Evolutionary conservation across 139 green algal genomes (phyloP).

Genomic region (Diplosphaera chodatii): DNA sequence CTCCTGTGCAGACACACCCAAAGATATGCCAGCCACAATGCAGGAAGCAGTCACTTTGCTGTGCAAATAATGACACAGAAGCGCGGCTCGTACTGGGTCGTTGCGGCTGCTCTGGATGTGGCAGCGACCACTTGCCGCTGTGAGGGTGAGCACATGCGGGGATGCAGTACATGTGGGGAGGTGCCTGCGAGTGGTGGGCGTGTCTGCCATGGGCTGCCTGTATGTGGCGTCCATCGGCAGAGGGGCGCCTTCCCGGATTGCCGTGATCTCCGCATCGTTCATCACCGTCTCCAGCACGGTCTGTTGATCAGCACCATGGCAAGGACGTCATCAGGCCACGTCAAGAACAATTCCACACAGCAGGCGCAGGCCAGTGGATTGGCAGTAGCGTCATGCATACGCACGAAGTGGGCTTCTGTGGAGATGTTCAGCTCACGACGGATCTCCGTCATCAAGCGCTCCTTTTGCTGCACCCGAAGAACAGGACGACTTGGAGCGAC

Average conservation of each 20-base stretch:
- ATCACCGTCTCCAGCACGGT: background rate
- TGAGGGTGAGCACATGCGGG: no score
- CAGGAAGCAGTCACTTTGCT: no score
- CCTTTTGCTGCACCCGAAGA: background rate
- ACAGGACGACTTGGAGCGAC: background rate
- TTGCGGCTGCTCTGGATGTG: no score
- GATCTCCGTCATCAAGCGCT: constrained; percentile 4
- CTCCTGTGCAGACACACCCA: background rate
- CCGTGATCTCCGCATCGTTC: background rate
- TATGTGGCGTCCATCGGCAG: background rate
- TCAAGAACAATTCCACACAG: no score
- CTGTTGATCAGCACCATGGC: no score
- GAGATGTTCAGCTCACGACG: constrained; percentile 1
- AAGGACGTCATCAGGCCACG: no score
- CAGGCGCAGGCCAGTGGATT: background rate
- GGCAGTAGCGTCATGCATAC: no score
- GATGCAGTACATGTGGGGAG: no score
- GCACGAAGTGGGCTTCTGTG: background rate
- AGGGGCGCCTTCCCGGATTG: background rate
- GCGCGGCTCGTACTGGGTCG: no score
- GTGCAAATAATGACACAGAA: no score
- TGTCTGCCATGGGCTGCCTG: background rate
- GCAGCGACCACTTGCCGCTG: no score
- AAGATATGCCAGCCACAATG: no score
- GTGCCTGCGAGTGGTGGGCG: background rate